Percentiles rank a stretch among this genome's conserved stretches.
phyloP scores from a whole-genome alignment of 345 rosid genomes.

The Linum lewisii region DNA sequence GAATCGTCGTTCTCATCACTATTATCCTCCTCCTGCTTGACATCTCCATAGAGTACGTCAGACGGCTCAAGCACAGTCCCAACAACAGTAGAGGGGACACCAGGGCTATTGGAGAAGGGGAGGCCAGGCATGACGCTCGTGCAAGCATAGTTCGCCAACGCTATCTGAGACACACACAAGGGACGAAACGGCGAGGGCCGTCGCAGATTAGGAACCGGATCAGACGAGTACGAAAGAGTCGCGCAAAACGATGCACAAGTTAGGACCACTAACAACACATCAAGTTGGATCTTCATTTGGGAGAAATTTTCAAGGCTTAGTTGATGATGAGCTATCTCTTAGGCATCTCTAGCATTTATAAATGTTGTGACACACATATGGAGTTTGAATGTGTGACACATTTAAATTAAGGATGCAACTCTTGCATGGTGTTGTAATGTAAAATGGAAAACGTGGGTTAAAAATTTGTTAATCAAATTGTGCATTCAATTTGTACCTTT shows the following conservation, averaged over 20 bases:
- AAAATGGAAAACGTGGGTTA: no score
- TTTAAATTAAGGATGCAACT: no score
- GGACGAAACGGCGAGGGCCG: neutral
- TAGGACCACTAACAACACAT: neutral
- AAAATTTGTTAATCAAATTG: no score
- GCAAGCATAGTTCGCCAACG: slow-evolving; percentile 1
- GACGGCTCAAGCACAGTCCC: neutral
- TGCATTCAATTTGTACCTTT: no score
- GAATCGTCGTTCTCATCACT: neutral
- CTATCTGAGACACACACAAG: neutral
- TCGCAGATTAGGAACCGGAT: neutral
- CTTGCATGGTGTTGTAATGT: no score
- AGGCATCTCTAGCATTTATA: no score
- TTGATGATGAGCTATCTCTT: no score
- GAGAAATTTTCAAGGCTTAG: no score
- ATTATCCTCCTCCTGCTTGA: neutral
- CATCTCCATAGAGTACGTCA: neutral
- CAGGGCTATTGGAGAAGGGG: neutral
- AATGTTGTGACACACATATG: no score
- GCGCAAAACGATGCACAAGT: neutral
- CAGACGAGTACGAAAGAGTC: neutral
- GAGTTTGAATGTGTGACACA: no score
- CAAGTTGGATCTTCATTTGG: neutral
- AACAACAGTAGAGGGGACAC: neutral
- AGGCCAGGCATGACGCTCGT: neutral